Conservation (phyloP, 1,139 yeast species). For the Debaryomyces subglobosus region DNA sequence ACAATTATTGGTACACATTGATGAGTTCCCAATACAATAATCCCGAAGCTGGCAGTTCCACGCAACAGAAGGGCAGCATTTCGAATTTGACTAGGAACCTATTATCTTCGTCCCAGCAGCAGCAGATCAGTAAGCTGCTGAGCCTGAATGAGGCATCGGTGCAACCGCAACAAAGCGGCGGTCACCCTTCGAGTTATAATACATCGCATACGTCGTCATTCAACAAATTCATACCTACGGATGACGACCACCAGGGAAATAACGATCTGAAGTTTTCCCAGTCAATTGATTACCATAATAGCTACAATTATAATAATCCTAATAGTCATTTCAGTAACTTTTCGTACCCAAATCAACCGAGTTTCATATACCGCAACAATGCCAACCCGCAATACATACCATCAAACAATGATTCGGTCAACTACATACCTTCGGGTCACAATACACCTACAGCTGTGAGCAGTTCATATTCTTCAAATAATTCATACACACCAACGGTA, state of each 20-base stretch:
- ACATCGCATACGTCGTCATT: conserved; percentile 6
- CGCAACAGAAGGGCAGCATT: conserved; percentile 19
- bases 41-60: conserved; percentile 10
- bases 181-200: conserved; percentile 6
- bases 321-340: conserved; percentile 9
- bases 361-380: conserved; percentile 1
- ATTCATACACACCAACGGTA: conserved; percentile 40
- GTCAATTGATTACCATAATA: conserved; percentile 5
- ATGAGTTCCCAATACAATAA: conserved; percentile 16
- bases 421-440: conserved; percentile 50
- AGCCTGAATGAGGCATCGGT: background rate
- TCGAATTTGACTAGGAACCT: conserved; percentile 47
- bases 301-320: background rate
- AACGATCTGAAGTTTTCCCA: conserved; percentile 6
- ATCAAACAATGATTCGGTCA: conserved; percentile 29
- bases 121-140: conserved; percentile 6
- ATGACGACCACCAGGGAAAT: background rate
- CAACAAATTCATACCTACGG: conserved; percentile 13
- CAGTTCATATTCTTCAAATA: conserved; percentile 48
- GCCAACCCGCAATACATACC: conserved; percentile 1
- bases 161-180: conserved; percentile 2
- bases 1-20: background rate
- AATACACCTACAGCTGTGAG: conserved; percentile 59
- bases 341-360: conserved; percentile 10
- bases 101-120: conserved; percentile 22